These are phyloP conservation scores for Diaporthe destruens DNA, from an alignment of 2,329 filamentous ascomycete species.

Conservation along the genomic window DNA sequence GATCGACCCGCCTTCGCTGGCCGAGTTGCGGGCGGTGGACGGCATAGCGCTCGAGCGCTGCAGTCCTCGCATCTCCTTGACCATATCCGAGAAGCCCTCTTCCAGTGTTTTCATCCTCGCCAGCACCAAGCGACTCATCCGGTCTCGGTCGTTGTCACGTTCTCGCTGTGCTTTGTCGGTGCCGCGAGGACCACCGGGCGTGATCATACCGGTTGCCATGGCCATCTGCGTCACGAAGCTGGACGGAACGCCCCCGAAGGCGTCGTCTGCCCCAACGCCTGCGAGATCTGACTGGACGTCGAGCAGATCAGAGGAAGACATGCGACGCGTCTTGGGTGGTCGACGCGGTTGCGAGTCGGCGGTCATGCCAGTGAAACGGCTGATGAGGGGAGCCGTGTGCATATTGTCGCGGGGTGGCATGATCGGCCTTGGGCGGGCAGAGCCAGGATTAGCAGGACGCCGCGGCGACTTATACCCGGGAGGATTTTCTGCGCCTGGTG, in stretches of 20 bases:
- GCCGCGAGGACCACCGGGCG: constrained; percentile 60
- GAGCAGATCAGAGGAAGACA: constrained; percentile 78
- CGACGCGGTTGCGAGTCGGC: constrained; percentile 60
- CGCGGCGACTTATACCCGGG: constrained; percentile 62
- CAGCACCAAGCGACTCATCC: constrained; percentile 84
- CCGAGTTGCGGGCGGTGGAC: constrained; percentile 65
- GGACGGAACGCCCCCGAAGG: constrained; percentile 74
- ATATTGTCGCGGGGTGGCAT: constrained; percentile 64
- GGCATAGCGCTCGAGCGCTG: constrained; percentile 57
- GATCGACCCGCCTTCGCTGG: constrained; percentile 42
- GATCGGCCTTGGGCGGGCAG: constrained; percentile 69
- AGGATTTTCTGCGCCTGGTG: constrained; percentile 51
- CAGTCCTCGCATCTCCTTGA: constrained; percentile 80
- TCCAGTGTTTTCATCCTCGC: constrained; percentile 94
- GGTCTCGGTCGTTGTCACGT: constrained; percentile 65
- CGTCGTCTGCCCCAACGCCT: constrained; percentile 69
- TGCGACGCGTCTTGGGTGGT: constrained; percentile 53
- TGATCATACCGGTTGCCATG: constrained; percentile 72
- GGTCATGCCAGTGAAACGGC: constrained; percentile 62
- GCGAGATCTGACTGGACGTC: constrained; percentile 72
- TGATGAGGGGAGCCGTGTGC: constrained; percentile 65
- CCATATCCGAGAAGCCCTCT: constrained; percentile 89
- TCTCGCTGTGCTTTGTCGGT: constrained; percentile 48
- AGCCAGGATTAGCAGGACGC: constrained; percentile 56
- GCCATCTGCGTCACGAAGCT: constrained; percentile 88